phyloP scores from a whole-genome alignment of 768 basidiomycete genomes.

The Candolleomyces eurysporus region DNA sequence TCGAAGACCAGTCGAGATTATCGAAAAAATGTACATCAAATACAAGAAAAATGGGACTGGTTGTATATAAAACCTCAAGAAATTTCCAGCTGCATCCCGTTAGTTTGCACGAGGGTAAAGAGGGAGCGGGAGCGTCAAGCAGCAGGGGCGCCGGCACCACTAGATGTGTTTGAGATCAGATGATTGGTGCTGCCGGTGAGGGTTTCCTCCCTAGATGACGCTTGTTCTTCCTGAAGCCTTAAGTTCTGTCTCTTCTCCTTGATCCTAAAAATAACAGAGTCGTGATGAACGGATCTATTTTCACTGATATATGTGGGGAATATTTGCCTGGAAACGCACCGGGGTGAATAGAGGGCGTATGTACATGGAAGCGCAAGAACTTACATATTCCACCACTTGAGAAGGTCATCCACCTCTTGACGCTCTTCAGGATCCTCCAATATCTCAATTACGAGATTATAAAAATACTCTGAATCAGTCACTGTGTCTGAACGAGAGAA shows the following conservation, averaged over 20 bases:
- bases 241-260: not conserved
- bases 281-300: not conserved
- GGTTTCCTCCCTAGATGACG: too few species aligned
- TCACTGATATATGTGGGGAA: not conserved
- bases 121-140: too few species aligned
- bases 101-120: too few species aligned
- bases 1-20: too few species aligned
- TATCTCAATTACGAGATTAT: conserved; percentile 15
- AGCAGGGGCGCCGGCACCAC: too few species aligned
- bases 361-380: not conserved
- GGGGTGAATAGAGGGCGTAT: not conserved
- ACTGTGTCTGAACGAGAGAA: conserved; percentile 18
- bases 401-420: conserved; percentile 11
- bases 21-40: too few species aligned
- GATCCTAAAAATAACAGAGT: not conserved
- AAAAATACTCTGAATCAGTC: conserved; percentile 20
- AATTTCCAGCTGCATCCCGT: too few species aligned
- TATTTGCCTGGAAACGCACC: not conserved
- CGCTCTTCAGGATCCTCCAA: conserved; percentile 17
- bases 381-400: conserved; percentile 20
- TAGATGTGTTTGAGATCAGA: too few species aligned
- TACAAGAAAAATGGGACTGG: too few species aligned
- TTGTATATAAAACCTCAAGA: too few species aligned
- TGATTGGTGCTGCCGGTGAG: too few species aligned
- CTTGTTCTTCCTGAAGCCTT: too few species aligned